Percentiles rank a stretch among this genome's conserved stretches.
Evolutionary conservation across 2,329 filamentous ascomycete species (phyloP).

Genomic region (Dactylellina leptospora): DNA sequence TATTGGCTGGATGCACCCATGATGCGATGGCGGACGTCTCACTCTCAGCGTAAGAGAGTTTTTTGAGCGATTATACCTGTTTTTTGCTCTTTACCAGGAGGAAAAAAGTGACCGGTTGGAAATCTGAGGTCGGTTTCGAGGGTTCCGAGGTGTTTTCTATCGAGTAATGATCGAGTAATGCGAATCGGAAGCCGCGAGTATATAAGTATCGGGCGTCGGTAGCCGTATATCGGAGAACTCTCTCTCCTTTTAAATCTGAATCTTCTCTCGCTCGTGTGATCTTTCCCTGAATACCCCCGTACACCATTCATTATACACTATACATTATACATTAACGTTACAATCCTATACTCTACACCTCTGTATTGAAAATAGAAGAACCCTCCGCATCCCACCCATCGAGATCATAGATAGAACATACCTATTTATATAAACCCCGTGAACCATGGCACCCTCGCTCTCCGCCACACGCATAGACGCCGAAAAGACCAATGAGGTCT

Average conservation of each 20-base stretch:
- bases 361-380: not conserved
- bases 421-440: no score
- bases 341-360: not conserved
- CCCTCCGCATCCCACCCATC: no score
- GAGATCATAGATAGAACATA: no score
- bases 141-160: slow-evolving; percentile 36
- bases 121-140: no score
- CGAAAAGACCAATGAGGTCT: slow-evolving; percentile 54
- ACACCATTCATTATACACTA: not conserved
- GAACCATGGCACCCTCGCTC: not conserved
- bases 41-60: not conserved
- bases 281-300: no score
- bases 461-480: slow-evolving; percentile 52
- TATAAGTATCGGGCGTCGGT: slow-evolving; percentile 24
- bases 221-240: no score
- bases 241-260: slow-evolving; percentile 1
- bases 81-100: not conserved
- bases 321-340: not conserved
- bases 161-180: slow-evolving; percentile 53
- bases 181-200: slow-evolving; percentile 3
- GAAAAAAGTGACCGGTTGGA: slow-evolving; percentile 15
- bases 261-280: slow-evolving; percentile 7
- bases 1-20: slow-evolving; percentile 29
- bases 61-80: slow-evolving; percentile 2
- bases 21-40: slow-evolving; percentile 5